Conservation (phyloP, 2,329 filamentous ascomycete genomes). For the Colletotrichum higginsianum region DNA sequence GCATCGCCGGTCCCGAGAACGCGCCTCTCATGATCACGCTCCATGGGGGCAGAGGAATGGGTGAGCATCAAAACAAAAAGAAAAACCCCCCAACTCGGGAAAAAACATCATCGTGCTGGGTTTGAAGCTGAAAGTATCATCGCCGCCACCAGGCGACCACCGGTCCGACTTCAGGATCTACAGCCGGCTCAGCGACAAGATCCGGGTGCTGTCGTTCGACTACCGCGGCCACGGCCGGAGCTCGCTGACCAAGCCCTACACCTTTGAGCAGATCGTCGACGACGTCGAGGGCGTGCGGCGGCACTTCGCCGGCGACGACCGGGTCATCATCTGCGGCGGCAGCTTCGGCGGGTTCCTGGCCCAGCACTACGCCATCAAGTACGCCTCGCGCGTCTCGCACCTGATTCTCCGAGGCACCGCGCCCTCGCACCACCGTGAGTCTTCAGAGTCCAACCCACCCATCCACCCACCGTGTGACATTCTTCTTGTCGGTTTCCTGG, state of each 20-base stretch:
- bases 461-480: no score
- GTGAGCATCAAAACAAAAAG: slow-evolving; percentile 36
- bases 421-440: slow-evolving; percentile 53
- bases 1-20: slow-evolving; percentile 48
- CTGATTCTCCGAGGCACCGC: slow-evolving; percentile 56
- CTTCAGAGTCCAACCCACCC: no score
- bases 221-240: slow-evolving; percentile 55
- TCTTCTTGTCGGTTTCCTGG: no score
- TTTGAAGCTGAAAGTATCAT: no score
- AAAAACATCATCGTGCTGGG: no score
- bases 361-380: slow-evolving; percentile 56
- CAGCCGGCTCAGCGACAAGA: slow-evolving; percentile 47
- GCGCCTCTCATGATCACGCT: slow-evolving; percentile 55
- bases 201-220: slow-evolving; percentile 55
- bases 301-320: slow-evolving; percentile 47
- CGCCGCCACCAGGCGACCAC: slow-evolving; percentile 49
- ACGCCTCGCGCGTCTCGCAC: slow-evolving; percentile 49
- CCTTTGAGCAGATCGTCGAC: slow-evolving; percentile 55
- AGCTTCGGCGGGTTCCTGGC: slow-evolving; percentile 58
- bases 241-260: slow-evolving; percentile 53
- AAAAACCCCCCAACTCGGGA: no score
- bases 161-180: slow-evolving; percentile 53
- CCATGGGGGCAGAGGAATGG: slow-evolving; percentile 55
- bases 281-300: slow-evolving; percentile 52
- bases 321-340: slow-evolving; percentile 54